Conservation (phyloP, 768 basidiomycete species). For the Pleurotus salmoneostramineus region DNA sequence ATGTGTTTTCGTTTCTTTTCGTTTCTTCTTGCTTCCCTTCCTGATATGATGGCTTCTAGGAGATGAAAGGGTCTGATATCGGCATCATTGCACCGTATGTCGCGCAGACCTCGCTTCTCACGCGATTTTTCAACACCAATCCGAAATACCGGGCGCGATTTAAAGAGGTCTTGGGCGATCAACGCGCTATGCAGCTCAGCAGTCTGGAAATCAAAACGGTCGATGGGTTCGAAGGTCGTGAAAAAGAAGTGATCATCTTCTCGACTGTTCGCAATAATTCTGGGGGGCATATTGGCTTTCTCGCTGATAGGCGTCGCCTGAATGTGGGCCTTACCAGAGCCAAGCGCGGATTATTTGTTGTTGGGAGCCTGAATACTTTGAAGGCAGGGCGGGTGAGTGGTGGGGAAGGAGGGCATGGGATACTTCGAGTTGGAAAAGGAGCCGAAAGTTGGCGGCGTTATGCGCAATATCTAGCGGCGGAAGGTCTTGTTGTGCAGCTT, state of each 20-base stretch:
- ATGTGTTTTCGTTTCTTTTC: constrained; percentile 19
- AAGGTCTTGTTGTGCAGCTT: constrained; percentile 49
- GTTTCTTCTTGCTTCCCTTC: neutral
- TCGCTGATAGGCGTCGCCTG: constrained; percentile 79
- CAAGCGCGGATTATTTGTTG: constrained; percentile 77
- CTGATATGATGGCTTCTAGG: constrained; percentile 26
- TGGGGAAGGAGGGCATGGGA: constrained; percentile 14
- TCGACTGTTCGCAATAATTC: constrained; percentile 86
- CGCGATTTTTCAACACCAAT: constrained; percentile 60
- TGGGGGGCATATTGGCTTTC: constrained; percentile 78
- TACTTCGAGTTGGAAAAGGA: constrained; percentile 32
- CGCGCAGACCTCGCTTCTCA: constrained; percentile 78
- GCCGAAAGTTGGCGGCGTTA: constrained; percentile 60
- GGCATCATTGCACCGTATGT: constrained; percentile 92
- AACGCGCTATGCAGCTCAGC: constrained; percentile 59
- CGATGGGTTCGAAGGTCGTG: constrained; percentile 91
- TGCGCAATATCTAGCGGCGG: constrained; percentile 48
- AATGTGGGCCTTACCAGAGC: constrained; percentile 93
- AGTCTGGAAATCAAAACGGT: constrained; percentile 88
- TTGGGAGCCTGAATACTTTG: constrained; percentile 71
- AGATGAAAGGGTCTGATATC: constrained; percentile 70
- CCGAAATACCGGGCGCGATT: constrained; percentile 51
- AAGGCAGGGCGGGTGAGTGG: constrained; percentile 36
- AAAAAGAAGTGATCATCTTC: constrained; percentile 91
- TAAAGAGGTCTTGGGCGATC: constrained; percentile 53